Evolutionary conservation across 164 flowering plant genomes (phyloP).

Genomic region (Vitis labrusca): DNA sequence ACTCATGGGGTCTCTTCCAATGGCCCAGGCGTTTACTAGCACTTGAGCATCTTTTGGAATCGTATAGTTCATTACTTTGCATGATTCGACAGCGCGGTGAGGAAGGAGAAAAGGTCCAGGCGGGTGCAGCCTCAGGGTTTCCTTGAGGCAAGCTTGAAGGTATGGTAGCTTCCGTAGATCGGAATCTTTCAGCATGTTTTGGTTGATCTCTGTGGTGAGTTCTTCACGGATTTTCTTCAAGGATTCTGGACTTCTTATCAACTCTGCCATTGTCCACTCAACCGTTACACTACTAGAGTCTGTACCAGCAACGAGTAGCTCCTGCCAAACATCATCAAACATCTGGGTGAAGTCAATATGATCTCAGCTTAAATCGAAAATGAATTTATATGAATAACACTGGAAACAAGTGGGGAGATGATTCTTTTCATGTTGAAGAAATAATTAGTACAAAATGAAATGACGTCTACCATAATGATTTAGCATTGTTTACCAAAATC

Average conservation of each 20-base stretch:
- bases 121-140: conserved; percentile 29
- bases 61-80: conserved; percentile 21
- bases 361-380: not conserved
- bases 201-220: not conserved
- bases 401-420: not conserved
- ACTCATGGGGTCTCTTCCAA: conserved; percentile 8
- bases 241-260: too few species aligned
- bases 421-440: conserved; percentile 2
- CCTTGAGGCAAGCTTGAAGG: conserved; percentile 25
- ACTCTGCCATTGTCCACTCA: conserved; percentile 29
- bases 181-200: conserved; percentile 1
- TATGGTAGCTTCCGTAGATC: conserved; percentile 13
- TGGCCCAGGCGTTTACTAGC: conserved; percentile 23
- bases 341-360: not conserved
- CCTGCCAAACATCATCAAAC: conserved; percentile 13
- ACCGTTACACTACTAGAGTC: conserved; percentile 23
- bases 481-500: too few species aligned
- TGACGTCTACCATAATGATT: too few species aligned
- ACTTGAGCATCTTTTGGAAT: conserved; percentile 26
- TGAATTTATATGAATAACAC: not conserved
- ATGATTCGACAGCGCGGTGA: conserved; percentile 7
- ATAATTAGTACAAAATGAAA: not conserved
- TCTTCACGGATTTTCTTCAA: too few species aligned
- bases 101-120: conserved; percentile 28
- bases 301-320: conserved; percentile 23